Base-by-base conservation (phyloP, 192 early-diverging fungal genomes). In the Linderina pennispora region DNA sequence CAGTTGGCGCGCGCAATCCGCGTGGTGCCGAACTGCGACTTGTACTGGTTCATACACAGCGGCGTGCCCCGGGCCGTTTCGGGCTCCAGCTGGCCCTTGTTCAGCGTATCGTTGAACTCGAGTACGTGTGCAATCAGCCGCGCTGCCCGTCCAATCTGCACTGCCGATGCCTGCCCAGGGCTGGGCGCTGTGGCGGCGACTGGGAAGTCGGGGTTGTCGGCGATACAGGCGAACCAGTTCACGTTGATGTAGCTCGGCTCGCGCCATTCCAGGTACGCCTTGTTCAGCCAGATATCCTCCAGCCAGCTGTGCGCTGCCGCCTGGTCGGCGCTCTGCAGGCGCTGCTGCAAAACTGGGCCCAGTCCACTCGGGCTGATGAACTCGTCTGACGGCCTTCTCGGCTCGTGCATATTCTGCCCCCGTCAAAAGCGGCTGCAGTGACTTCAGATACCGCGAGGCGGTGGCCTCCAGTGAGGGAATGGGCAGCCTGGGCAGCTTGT, bases 31-130 rank as follows among this genome's bases (percentile, higher is more conserved):
- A 94, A 95, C 54, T 87, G 81, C 37, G 81, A 81, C 46, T 78
- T 86, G 74, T 87, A 88, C 77, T 98, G 95, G 71, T 93, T 83
- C 95, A 98, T 98, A 71, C 90, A 92, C 20, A 95, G 65, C 3
- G 91, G 89, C 2, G 58, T 61, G 23, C 77, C 76, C n/a, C 79
- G 76, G 31, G 84, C 79, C 40, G 45, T 56, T 37, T 94, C 92
- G 21, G 88, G 56, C 8, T 85, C 74, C 40, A 95, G 36, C 21
- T 48, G 28, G 54, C 80, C 62, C 48, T 47, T 59, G 46, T 92
- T 86, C 22, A 97, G 40, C 36, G 57, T 48, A 28, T 92, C 83
- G 72, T 88, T 91, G 59, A 80, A 87, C 49, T 76, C 77, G 8
- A 92, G 49, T 51, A 89, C 42, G 46, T 80, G 77, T 10, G 80